These are phyloP conservation scores for Cladochytrium replicatum DNA, from an alignment of 192 early-diverging fungal genomes.

Conservation along the genomic window DNA sequence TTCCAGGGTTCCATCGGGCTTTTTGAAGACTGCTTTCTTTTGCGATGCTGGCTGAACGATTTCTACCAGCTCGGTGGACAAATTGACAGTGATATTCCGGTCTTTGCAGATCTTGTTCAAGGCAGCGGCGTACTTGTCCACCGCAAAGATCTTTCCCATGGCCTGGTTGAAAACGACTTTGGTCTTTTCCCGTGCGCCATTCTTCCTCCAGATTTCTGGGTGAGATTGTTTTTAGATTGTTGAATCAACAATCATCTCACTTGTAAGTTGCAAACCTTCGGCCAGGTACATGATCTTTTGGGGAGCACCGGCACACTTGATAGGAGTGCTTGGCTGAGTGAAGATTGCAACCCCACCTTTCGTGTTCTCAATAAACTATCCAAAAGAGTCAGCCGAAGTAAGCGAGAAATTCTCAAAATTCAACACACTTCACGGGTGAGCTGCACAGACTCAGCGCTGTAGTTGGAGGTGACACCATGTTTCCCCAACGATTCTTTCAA, in stretches of 20 bases:
- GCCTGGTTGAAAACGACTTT: constrained; percentile 67
- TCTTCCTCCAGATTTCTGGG: constrained; percentile 67
- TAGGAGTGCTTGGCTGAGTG: constrained; percentile 76
- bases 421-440: constrained; percentile 65
- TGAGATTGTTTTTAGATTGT: too few species aligned
- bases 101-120: constrained; percentile 56
- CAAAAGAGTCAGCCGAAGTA: too few species aligned
- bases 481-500: constrained; percentile 63
- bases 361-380: constrained; percentile 58
- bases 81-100: constrained; percentile 61
- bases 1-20: constrained; percentile 41
- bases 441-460: constrained; percentile 60
- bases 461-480: constrained; percentile 77
- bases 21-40: constrained; percentile 66
- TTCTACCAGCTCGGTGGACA: constrained; percentile 59
- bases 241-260: too few species aligned
- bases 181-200: constrained; percentile 54
- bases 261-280: too few species aligned
- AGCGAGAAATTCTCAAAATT: too few species aligned
- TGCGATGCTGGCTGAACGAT: constrained; percentile 48
- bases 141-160: constrained; percentile 77
- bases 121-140: constrained; percentile 71
- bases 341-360: constrained; percentile 73
- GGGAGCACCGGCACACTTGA: constrained; percentile 85
- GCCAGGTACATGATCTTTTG: constrained; percentile 82